These are phyloP conservation scores for Acaromyces ingoldii DNA, from an alignment of 1,284 basidiomycete species.

Conservation along the genomic window DNA sequence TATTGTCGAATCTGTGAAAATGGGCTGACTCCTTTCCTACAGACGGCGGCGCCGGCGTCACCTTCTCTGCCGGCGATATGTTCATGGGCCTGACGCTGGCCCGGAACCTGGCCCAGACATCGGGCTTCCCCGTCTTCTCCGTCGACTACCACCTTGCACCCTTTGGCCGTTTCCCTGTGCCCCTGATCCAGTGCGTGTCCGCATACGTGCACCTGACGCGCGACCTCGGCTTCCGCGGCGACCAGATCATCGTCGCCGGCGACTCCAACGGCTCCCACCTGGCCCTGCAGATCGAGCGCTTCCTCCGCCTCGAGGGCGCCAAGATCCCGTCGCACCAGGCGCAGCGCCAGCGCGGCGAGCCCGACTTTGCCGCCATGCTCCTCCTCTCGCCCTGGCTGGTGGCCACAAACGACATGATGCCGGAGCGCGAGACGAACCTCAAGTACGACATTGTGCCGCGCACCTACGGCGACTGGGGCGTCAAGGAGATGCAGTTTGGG, in stretches of 20 bases:
- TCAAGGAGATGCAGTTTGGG: conserved; percentile 17
- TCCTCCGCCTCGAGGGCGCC: conserved; percentile 32
- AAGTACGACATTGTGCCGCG: conserved; percentile 32
- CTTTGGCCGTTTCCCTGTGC: conserved; percentile 33
- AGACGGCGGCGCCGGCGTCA: conserved; percentile 45
- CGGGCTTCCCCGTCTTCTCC: conserved; percentile 40
- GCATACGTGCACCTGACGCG: conserved; percentile 39
- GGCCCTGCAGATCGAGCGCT: conserved; percentile 39
- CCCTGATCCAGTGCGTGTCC: conserved; percentile 37
- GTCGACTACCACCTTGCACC: conserved; percentile 49
- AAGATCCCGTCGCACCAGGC: no score
- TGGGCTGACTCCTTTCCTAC: no score
- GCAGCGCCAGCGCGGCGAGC: conserved; percentile 22
- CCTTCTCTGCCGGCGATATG: conserved; percentile 42
- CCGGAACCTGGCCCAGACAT: conserved; percentile 25
- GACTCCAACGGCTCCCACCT: conserved; percentile 42
- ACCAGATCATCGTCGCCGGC: conserved; percentile 45
- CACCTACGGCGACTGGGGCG: conserved; percentile 36
- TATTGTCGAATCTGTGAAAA: no score
- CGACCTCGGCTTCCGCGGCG: conserved; percentile 34
- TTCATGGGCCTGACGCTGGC: conserved; percentile 43
- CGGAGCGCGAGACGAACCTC: conserved; percentile 25
- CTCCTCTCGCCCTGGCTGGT: conserved; percentile 37
- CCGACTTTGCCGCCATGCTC: conserved; percentile 21
- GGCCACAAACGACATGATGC: conserved; percentile 17